Evolutionary conservation across 2,329 filamentous ascomycete genomes (phyloP).

Genomic region (Cytospora paraplurivora): DNA sequence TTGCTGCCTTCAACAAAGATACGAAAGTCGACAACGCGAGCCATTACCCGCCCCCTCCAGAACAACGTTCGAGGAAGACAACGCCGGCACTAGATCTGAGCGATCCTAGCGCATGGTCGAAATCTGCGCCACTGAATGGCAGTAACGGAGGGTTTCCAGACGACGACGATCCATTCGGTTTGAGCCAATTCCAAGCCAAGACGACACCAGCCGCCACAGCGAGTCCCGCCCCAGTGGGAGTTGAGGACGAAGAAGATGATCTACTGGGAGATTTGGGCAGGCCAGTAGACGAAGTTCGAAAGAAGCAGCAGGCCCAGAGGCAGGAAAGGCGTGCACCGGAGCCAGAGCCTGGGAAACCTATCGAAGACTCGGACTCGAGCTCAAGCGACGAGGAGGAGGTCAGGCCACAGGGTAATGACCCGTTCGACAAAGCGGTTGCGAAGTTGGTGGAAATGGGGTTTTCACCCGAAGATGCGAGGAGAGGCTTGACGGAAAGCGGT

Average conservation of each 20-base stretch:
- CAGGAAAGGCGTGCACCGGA: conserved; percentile 34
- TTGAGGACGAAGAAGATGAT: conserved; percentile 60
- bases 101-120: conserved; percentile 56
- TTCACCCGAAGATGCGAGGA: conserved; percentile 76
- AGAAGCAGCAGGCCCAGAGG: conserved; percentile 39
- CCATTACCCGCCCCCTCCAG: conserved; percentile 60
- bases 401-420: conserved; percentile 53
- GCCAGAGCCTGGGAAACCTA: conserved; percentile 57
- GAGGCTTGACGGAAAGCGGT: conserved; percentile 78
- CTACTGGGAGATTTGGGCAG: conserved; percentile 66
- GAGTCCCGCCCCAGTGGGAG: conserved; percentile 34
- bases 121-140: conserved; percentile 38
- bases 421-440: conserved; percentile 77
- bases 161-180: conserved; percentile 87
- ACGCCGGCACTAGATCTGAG: conserved; percentile 56
- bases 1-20: conserved; percentile 67
- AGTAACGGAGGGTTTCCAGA: conserved; percentile 45
- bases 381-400: conserved; percentile 47
- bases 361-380: conserved; percentile 53
- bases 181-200: conserved; percentile 63
- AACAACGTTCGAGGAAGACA: conserved; percentile 44
- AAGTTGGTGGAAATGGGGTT: conserved; percentile 97
- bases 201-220: conserved; percentile 29
- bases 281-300: conserved; percentile 64
- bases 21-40: conserved; percentile 69